phyloP scores from a whole-genome alignment of 2,329 filamentous ascomycete species.

The Arthrobotrys iridis region DNA sequence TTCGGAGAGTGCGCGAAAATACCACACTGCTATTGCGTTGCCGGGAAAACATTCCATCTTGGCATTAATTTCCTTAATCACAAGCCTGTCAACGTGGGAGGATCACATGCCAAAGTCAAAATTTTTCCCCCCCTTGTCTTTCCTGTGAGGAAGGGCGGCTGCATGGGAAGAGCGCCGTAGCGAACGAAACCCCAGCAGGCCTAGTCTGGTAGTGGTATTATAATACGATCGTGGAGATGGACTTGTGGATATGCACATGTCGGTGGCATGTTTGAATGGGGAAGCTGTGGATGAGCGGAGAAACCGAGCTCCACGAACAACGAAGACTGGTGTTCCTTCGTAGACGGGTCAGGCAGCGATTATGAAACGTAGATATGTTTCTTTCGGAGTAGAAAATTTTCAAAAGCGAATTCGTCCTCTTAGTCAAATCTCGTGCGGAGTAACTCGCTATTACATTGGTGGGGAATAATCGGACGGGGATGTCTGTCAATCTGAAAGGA shows the following conservation, averaged over 20 bases:
- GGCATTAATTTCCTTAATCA: conserved; percentile 21
- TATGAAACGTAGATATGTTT: not conserved
- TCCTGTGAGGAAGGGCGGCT: conserved; percentile 22
- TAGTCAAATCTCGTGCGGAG: not conserved
- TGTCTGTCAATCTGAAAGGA: conserved; percentile 18
- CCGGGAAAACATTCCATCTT: conserved; percentile 21
- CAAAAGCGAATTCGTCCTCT: too few species aligned
- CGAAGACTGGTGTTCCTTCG: not conserved
- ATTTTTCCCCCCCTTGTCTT: conserved; percentile 17
- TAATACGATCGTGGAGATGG: conserved; percentile 16
- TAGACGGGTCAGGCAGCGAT: conserved; percentile 5
- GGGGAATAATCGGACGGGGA: conserved; percentile 20
- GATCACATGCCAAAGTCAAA: conserved; percentile 36
- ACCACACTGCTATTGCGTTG: conserved; percentile 14
- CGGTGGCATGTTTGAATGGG: conserved; percentile 33
- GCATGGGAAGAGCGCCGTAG: conserved; percentile 23
- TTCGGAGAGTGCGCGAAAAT: conserved; percentile 11
- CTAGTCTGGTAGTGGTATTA: conserved; percentile 16
- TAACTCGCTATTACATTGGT: conserved; percentile 9
- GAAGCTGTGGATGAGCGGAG: conserved; percentile 38
- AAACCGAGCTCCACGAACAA: conserved; percentile 38
- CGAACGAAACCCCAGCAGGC: conserved; percentile 21
- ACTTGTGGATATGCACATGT: conserved; percentile 35
- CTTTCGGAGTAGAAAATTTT: too few species aligned
- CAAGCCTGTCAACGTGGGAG: conserved; percentile 40